phyloP scores from a whole-genome alignment of 2,329 filamentous ascomycete genomes.

The Fusarium camptoceras region DNA sequence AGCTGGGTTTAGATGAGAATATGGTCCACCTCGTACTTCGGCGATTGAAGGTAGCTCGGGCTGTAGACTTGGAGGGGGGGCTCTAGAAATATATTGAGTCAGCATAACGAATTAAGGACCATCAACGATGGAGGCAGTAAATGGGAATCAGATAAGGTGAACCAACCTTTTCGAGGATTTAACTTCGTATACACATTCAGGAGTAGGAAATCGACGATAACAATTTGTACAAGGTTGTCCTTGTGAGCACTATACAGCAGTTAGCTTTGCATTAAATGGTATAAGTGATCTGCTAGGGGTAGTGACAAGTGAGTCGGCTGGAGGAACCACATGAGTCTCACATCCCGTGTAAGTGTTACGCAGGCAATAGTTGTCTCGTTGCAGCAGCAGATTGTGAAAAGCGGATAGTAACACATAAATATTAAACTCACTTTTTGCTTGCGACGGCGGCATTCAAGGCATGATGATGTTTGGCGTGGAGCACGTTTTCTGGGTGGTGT shows the following conservation, averaged over 20 bases:
- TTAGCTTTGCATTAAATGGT: conserved; percentile 9
- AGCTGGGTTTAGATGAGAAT: conserved; percentile 54
- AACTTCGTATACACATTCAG: conserved; percentile 61
- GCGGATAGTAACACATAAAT: not conserved
- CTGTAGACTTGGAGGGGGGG: conserved; percentile 1
- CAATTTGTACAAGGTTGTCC: conserved; percentile 67
- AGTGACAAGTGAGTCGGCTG: not conserved
- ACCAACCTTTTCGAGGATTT: conserved; percentile 43
- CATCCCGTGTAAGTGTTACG: not conserved
- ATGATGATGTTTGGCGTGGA: conserved; percentile 56
- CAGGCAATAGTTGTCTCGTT: not conserved
- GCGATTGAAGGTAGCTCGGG: conserved; percentile 34
- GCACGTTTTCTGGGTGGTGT: conserved; percentile 37
- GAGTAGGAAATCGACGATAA: conserved; percentile 63
- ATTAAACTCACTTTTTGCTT: conserved; percentile 62
- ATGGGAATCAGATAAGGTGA: not conserved
- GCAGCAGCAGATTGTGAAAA: not conserved
- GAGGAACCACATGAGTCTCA: not conserved
- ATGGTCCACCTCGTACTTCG: conserved; percentile 45
- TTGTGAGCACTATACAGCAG: conserved; percentile 61
- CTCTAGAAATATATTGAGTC: conserved; percentile 15
- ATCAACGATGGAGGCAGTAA: not conserved
- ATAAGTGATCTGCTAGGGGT: not conserved
- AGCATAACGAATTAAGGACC: not conserved
- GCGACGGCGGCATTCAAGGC: conserved; percentile 63